phyloP scores from a whole-genome alignment of 805 yeast genomes.

The Blastobotrys americana region DNA sequence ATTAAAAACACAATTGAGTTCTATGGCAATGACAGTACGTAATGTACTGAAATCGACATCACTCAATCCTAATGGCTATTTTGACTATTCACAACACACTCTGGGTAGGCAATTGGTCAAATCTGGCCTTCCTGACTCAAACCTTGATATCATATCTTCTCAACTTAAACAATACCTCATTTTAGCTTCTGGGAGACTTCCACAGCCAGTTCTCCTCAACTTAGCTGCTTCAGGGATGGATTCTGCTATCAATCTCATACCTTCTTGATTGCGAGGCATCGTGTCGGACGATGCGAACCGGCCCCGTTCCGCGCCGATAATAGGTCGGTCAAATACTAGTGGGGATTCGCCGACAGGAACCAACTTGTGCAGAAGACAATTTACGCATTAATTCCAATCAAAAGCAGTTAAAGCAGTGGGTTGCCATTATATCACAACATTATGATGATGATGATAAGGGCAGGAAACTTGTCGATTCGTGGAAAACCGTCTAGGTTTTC shows the following conservation, averaged over 20 bases:
- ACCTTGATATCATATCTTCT: not conserved
- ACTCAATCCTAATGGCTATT: not conserved
- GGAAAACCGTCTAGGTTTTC: too few species aligned
- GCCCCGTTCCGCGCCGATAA: too few species aligned
- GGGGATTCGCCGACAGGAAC: too few species aligned
- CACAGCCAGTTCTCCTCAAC: not conserved
- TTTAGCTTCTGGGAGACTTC: not conserved
- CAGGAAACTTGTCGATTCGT: too few species aligned
- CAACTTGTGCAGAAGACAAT: not conserved
- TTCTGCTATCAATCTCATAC: not conserved
- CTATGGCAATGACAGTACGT: not conserved
- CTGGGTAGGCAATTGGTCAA: not conserved
- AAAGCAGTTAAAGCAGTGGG: not conserved
- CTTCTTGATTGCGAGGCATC: too few species aligned
- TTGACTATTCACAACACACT: not conserved
- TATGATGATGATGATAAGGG: not conserved
- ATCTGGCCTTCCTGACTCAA: not conserved
- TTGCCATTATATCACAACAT: not conserved
- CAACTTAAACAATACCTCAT: not conserved
- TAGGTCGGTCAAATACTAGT: too few species aligned
- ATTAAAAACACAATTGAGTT: not conserved
- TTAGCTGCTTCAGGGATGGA: not conserved
- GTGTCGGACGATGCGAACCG: too few species aligned
- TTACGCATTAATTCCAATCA: not conserved
- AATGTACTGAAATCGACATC: not conserved